Conservation (phyloP, 148 eudicot species). For the Chenopodium suecicum region DNA sequence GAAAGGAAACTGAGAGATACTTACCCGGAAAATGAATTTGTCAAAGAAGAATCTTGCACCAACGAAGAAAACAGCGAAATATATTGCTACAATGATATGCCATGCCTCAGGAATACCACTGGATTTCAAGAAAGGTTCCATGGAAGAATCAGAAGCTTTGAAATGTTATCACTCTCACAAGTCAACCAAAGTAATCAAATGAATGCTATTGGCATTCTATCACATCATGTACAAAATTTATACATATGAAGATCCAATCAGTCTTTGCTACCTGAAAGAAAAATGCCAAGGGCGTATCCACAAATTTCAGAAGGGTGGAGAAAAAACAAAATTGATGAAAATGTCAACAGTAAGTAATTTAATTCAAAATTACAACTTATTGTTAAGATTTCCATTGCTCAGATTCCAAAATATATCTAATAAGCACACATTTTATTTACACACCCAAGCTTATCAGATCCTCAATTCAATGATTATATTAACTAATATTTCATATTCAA, state of each 20-base stretch:
- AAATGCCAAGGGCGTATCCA: background rate
- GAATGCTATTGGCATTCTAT: background rate
- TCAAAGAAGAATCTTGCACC: conserved; percentile 72
- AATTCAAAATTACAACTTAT: background rate
- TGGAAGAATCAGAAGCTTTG: conserved; percentile 17
- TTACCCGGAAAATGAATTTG: conserved; percentile 74
- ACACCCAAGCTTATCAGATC: background rate
- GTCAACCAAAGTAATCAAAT: background rate
- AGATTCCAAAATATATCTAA: background rate
- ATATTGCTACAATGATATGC: conserved; percentile 54
- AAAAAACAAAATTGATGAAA: background rate
- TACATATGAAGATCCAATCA: conserved; percentile 1
- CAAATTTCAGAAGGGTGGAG: background rate
- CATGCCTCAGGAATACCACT: conserved; percentile 40
- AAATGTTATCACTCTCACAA: background rate
- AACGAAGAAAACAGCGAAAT: conserved; percentile 56
- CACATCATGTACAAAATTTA: background rate
- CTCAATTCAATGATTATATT: background rate
- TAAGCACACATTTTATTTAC: background rate
- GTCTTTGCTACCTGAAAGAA: conserved; percentile 6
- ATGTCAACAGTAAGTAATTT: background rate
- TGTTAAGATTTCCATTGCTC: background rate
- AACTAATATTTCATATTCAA: background rate
- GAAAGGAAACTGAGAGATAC: conserved; percentile 19
- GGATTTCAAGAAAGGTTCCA: conserved; percentile 55